A percentile compares a stretch with the other conserved stretches of the same genome.
These are phyloP conservation scores for Brasilioporus rufonigricans DNA, from an alignment of 768 basidiomycete species.

Conservation along the genomic window DNA sequence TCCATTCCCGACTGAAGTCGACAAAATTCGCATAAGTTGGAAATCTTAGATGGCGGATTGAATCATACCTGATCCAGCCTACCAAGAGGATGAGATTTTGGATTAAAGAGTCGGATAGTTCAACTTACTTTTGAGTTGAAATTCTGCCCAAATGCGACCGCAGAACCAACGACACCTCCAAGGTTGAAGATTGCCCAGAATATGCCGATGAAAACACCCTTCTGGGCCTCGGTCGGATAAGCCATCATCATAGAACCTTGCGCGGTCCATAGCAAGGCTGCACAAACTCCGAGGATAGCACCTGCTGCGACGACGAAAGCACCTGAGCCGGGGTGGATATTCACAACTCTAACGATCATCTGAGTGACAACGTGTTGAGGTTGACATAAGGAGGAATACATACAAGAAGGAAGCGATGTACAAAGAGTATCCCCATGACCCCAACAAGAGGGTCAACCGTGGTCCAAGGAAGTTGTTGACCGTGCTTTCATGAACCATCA, in stretches of 20 bases:
- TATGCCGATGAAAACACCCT: slow-evolving; percentile 49
- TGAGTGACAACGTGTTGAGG: neutral
- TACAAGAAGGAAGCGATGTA: slow-evolving; percentile 50
- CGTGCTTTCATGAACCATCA: neutral
- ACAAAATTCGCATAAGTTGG: neutral
- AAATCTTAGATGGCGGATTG: neutral
- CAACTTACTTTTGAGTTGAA: slow-evolving; percentile 55
- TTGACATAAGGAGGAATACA: slow-evolving; percentile 3
- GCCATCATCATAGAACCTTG: slow-evolving; percentile 55
- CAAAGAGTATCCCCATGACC: slow-evolving; percentile 50
- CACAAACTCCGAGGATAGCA: slow-evolving; percentile 48
- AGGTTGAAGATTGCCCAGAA: slow-evolving; percentile 77
- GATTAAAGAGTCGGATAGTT: neutral
- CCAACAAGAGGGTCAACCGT: slow-evolving; percentile 46
- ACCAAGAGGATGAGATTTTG: neutral
- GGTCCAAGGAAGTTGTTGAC: slow-evolving; percentile 65
- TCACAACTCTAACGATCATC: slow-evolving; percentile 40
- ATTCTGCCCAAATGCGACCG: slow-evolving; percentile 73
- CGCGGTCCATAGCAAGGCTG: slow-evolving; percentile 53
- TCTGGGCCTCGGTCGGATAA: slow-evolving; percentile 55
- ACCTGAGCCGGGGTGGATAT: slow-evolving; percentile 37
- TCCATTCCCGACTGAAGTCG: slow-evolving; percentile 58
- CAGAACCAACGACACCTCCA: slow-evolving; percentile 74
- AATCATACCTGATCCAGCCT: slow-evolving; percentile 31
- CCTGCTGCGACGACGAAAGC: slow-evolving; percentile 48